These are phyloP conservation scores for Sporisorium scitamineum DNA, from an alignment of 1,284 basidiomycete species.

Conservation along the genomic window DNA sequence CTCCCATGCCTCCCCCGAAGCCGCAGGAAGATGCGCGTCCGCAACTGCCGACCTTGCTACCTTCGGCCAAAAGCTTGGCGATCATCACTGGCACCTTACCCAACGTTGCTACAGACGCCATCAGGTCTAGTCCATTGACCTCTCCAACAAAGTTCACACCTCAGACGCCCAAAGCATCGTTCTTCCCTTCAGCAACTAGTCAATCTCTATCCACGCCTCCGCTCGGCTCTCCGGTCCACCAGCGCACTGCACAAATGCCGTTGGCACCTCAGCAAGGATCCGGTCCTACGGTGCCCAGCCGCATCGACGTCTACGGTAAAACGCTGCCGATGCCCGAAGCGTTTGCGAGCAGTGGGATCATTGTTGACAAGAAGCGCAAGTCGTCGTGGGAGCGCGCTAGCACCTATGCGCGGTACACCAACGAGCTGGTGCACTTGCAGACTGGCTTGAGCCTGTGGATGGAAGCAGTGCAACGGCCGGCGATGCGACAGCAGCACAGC, in stretches of 20 bases:
- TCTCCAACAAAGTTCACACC: slow-evolving; percentile 17
- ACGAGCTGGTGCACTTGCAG: slow-evolving; percentile 51
- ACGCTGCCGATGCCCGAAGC: slow-evolving; percentile 53
- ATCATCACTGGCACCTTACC: slow-evolving; percentile 19
- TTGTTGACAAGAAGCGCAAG: slow-evolving; percentile 40
- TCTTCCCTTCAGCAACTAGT: slow-evolving; percentile 5
- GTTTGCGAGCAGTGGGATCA: slow-evolving; percentile 50
- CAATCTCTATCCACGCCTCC: slow-evolving; percentile 25
- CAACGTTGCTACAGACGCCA: neutral
- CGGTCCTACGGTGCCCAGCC: slow-evolving; percentile 4
- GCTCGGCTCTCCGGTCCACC: slow-evolving; percentile 20
- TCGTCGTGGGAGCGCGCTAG: slow-evolving; percentile 61
- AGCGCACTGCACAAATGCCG: slow-evolving; percentile 12
- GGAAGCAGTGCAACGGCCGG: slow-evolving; percentile 47
- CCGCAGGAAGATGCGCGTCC: slow-evolving; percentile 11
- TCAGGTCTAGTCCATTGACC: slow-evolving; percentile 16
- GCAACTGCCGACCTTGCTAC: slow-evolving; percentile 18
- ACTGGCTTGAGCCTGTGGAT: slow-evolving; percentile 59
- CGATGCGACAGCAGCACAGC: slow-evolving; percentile 44
- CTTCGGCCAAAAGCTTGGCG: slow-evolving; percentile 29
- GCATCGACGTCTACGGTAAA: slow-evolving; percentile 56
- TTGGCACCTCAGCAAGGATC: slow-evolving; percentile 5
- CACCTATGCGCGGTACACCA: slow-evolving; percentile 56
- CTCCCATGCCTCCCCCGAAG: slow-evolving; percentile 29
- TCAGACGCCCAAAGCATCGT: slow-evolving; percentile 7